A percentile compares a stretch with the other conserved stretches of the same genome.
Conservation (phyloP, 1,284 basidiomycete genomes). For the Trichosporon sp. region DNA sequence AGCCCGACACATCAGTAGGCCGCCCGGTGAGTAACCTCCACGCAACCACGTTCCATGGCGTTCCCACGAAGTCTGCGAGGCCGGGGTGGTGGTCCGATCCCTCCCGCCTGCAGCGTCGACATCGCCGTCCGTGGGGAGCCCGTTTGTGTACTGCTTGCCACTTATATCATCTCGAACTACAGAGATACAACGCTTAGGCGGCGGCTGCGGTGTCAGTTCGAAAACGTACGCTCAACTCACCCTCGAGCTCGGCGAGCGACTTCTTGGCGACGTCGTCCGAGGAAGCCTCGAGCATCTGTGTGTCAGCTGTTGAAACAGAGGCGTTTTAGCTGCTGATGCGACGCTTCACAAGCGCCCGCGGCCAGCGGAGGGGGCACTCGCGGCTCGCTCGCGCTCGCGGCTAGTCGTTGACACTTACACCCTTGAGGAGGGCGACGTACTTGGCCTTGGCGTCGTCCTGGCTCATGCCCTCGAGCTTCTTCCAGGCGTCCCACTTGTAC, state of each 20-base stretch:
- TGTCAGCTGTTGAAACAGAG: slow-evolving; percentile 4
- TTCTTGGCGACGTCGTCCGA: slow-evolving; percentile 59
- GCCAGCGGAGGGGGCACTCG: not conserved
- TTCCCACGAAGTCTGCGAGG: not conserved
- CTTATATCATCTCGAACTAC: not conserved
- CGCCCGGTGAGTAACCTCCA: not conserved
- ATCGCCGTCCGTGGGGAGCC: too few species aligned
- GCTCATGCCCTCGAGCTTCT: slow-evolving; percentile 63
- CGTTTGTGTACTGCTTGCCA: not conserved
- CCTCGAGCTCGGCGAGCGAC: slow-evolving; percentile 60
- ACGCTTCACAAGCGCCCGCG: not conserved
- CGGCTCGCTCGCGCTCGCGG: slow-evolving; percentile 8
- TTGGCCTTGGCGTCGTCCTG: slow-evolving; percentile 65
- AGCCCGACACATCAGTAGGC: not conserved
- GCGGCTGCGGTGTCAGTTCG: slow-evolving; percentile 7
- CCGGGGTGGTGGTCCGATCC: not conserved
- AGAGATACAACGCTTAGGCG: slow-evolving; percentile 8
- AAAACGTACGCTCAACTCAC: slow-evolving; percentile 22
- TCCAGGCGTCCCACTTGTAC: slow-evolving; percentile 71
- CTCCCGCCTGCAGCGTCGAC: not conserved
- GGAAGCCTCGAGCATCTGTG: slow-evolving; percentile 57
- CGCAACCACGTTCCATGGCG: not conserved
- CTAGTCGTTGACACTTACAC: slow-evolving; percentile 54
- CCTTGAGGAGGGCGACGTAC: slow-evolving; percentile 69
- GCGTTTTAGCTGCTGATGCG: not conserved